Conservation (phyloP, 805 yeast species). For the Kluyveromyces starmeri region DNA sequence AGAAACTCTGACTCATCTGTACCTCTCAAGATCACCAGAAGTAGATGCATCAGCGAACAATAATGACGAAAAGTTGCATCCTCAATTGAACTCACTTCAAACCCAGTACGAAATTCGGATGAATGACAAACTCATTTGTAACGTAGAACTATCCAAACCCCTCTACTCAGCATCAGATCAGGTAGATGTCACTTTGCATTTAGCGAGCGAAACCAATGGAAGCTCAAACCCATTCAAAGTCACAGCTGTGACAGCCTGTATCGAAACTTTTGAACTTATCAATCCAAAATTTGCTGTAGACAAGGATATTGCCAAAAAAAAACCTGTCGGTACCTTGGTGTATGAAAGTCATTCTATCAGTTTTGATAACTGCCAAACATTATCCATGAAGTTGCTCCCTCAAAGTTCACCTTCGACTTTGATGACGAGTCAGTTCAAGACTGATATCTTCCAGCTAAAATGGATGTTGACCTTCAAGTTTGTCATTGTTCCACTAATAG, state of each 20-base stretch:
- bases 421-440: constrained; percentile 33
- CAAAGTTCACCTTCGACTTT: constrained; percentile 30
- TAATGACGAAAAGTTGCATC: constrained; percentile 9
- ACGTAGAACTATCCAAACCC: constrained; percentile 32
- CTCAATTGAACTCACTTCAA: constrained; percentile 25
- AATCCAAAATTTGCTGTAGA: constrained; percentile 24
- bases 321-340: constrained; percentile 15
- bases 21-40: not conserved
- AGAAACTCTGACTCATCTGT: not conserved
- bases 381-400: constrained; percentile 24
- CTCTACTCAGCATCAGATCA: constrained; percentile 39
- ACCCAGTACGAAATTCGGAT: constrained; percentile 34
- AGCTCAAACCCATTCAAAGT: constrained; percentile 30
- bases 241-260: constrained; percentile 30
- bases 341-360: constrained; percentile 28
- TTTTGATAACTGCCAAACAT: constrained; percentile 20
- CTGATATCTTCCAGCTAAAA: constrained; percentile 32
- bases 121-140: constrained; percentile 34
- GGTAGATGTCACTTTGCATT: constrained; percentile 33
- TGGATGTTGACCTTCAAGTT: constrained; percentile 33
- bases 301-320: constrained; percentile 7
- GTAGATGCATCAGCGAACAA: not conserved
- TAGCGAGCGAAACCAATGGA: constrained; percentile 19
- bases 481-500: constrained; percentile 22
- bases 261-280: constrained; percentile 31